Base-by-base conservation (phyloP, 345 rosid genomes). In the Brassica rapa region DNA sequence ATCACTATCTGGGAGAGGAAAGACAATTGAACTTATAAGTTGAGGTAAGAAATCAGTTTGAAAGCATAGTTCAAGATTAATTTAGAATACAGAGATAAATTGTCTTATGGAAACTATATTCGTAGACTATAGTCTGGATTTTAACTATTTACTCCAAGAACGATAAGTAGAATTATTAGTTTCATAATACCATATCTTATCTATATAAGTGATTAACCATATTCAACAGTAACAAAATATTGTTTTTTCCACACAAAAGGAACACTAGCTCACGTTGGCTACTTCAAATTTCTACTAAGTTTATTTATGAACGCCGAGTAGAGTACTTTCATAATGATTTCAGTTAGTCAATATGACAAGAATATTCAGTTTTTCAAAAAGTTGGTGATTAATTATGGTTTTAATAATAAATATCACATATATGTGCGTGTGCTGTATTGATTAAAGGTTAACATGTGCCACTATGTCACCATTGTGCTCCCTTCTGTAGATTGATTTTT, bases 391-490 rank as follows among this genome's bases (percentile, higher is more conserved):
- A 19, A 19, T 56, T 19, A 19, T 56, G 61, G 8, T 56, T 19
- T n/a, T 0, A 56, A 56, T 56, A 53, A 53, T 53, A 10, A 16
- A 15, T 53, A 53, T 53, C 21, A 53, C 6, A 53, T 53, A 53
- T 33, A 55, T 10, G 4, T 53, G 43, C 49, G 60, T 27, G 60
- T 29, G 68, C 3, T 56, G 43, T 41, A 8, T 51, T 27, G 61
- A 57, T 23, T 39, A 12, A 12, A 1, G 21, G 41, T 2, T n/a
- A 69, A 9, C 70, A 33, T 66, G 29, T 62, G 63, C 33, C 37
- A 60, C 24, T 3, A 49, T 51, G 74, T 77, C 75, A 70, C 57
- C 56, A 53, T 33, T 62, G 43, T 6, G 63, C 24, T 70, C 39
- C 75, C 33, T n/a, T 70, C 11, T 63, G 27, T 27, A 37, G 76